Evolutionary conservation across 257 asterid genomes (phyloP), one percentile per base, ranked within the genome.

Genomic region (Prunella vulgaris): DNA sequence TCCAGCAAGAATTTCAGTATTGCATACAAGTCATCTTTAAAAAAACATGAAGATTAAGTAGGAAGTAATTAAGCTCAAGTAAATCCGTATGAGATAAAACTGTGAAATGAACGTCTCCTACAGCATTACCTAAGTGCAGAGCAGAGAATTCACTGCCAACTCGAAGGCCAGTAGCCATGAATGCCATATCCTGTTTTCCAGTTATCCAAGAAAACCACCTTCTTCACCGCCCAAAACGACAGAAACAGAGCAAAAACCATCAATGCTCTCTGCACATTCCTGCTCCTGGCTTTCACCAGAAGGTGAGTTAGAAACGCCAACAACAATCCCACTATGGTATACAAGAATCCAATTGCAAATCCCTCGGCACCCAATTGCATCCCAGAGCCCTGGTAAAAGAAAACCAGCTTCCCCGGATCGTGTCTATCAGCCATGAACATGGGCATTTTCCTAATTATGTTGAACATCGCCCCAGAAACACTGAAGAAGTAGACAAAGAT

Each of bases 281-380:
- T 76, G 80, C 76, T 87, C 85, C 60, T 85, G 78, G 85, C 76
- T 57, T 49, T 60, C 56, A 84, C 83, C 76, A 91, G 85, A 33
- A 79, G 78, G 57, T 91, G 95, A 54, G 92, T 86, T 6, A 74
- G 79, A 64, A 86, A 77, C 8, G 96, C 97, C 78, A 91, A 74
- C 79, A 91, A 64, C 71, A 89, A 80, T 15, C 99, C 99, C 15
- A 94, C 97, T 15, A 87, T 57, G 13, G 95, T 84, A 28, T 94
- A 94, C 85, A 94, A 68, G 83, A 84, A 87, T 4, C 99, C 99
- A 28, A 94, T 72, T 0, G 90, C 60, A 48, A 91, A 89, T 1
- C 98, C 99, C 76, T 94, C 99, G 6, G 92, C 90, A 49, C 98
- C 99, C 68, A 94, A 75, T 74, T 94, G 99, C 97, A 89, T 94